Evolutionary conservation across 495 filamentous ascomycete species (phyloP).

Genomic region (Daldinia loculata): DNA sequence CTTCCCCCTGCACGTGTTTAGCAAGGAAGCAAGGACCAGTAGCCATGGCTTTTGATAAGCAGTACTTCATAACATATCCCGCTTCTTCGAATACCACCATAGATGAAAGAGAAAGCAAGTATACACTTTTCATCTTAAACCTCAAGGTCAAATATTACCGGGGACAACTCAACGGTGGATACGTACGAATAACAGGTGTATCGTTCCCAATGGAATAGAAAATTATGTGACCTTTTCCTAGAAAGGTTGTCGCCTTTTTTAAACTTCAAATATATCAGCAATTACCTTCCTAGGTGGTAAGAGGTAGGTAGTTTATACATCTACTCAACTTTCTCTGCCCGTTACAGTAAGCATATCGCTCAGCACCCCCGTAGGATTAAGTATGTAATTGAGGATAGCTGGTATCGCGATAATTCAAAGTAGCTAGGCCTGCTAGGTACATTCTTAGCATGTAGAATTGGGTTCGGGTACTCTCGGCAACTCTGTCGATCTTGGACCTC

Average conservation of each 20-base stretch:
- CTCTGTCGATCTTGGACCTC: conserved; percentile 21
- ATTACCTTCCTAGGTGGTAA: no score
- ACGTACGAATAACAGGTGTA: no score
- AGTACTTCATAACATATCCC: conserved; percentile 24
- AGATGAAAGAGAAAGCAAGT: no score
- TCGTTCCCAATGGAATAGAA: no score
- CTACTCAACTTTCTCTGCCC: neutral
- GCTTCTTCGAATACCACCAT: no score
- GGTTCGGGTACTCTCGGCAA: conserved; percentile 42
- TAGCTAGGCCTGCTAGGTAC: neutral
- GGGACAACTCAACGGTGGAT: no score
- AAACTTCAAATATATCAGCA: no score
- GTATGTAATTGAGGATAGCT: neutral
- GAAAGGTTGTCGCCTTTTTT: no score
- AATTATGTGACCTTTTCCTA: no score
- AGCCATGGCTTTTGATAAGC: conserved; percentile 22
- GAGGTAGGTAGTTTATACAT: no score
- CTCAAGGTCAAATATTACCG: no score
- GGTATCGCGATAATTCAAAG: conserved; percentile 25
- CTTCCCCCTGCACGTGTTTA: conserved; percentile 25
- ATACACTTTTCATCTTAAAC: no score
- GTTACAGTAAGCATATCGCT: neutral
- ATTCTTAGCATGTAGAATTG: conserved; percentile 10
- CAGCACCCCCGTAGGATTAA: neutral
- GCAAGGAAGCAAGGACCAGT: conserved; percentile 20